Evolutionary conservation across 192 early-diverging fungal genomes (phyloP), one percentile per base, ranked within the genome.

Genomic region (Podila horticola): DNA sequence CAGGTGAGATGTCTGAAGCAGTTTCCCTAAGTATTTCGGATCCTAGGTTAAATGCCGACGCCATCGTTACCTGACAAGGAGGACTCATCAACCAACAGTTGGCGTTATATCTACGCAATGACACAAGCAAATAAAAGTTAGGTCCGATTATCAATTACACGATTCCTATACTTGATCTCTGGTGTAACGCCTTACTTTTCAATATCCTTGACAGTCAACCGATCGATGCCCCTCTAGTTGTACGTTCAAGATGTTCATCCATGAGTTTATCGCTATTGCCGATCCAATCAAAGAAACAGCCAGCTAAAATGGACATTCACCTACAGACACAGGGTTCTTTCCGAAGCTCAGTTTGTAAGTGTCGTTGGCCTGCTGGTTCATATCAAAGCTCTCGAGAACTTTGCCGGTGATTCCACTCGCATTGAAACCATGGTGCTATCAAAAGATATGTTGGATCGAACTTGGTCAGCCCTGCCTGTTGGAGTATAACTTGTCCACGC

Each of bases 41-140:
- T 17, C 15, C 41, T 45, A 45, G 11, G 41, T 17, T 17, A 8
- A 15, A 45, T 2, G 15, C 41, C 15, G 11, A 19, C 3, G 58
- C 9, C 52, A n/a, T 11, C 8, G 11, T 55, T 79, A 90, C 89
- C 83, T 98, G 97, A 67, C 97, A 98, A 0, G 97, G 97, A 30
- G 97, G 97, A 66, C 93, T 94, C 60, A 97, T 85, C 11, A 98
- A 85, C 97, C 97, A 97, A 60, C 91, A 92, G 74, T 93, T 88
- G 1, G 93, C 93, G 12, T 89, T 71, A 70, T 92, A 88, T 82
- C 83, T 89, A 73, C 2, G 41, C 41, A 45, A 3, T 8, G 41
- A 12, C 41, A 45, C 41, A 17, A 45, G 0, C 13, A 45, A 45
- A 17, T 45, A 45, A 45, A 4, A 4, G 2, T 45, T 45, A 45